Percentiles rank a stretch among this genome's conserved stretches.
phyloP scores from a whole-genome alignment of 83 land plant genomes.

The Larix sibirica region DNA sequence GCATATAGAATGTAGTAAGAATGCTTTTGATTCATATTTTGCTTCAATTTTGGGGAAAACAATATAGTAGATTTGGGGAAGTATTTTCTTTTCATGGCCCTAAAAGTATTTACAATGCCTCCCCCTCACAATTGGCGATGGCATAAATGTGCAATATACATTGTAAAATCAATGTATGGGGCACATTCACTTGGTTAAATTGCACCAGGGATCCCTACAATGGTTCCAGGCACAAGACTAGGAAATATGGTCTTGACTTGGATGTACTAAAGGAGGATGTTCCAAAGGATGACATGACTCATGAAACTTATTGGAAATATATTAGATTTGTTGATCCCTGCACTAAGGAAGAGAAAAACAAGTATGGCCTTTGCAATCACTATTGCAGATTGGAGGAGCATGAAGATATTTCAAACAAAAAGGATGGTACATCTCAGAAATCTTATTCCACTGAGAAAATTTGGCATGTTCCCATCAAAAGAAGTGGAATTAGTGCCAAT shows the following conservation, averaged over 20 bases:
- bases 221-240: constrained; percentile 32
- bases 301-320: too few relatives aligned
- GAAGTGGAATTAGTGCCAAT: not conserved
- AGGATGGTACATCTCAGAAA: not conserved
- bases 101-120: too few relatives aligned
- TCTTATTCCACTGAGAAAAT: constrained; percentile 34
- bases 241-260: constrained; percentile 25
- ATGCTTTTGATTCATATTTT: too few relatives aligned
- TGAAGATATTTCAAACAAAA: too few relatives aligned
- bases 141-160: too few relatives aligned
- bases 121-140: too few relatives aligned
- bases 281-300: constrained; percentile 8
- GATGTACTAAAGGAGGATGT: constrained; percentile 28
- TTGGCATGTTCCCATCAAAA: constrained; percentile 34
- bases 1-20: too few relatives aligned
- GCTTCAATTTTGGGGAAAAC: too few relatives aligned
- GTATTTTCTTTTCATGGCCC: too few relatives aligned
- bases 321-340: constrained; percentile 26
- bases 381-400: not conserved
- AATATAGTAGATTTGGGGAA: too few relatives aligned
- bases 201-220: constrained; percentile 17
- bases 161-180: constrained; percentile 20
- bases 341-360: constrained; percentile 18
- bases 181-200: constrained; percentile 26
- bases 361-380: constrained; percentile 26